Evolutionary conservation across 768 basidiomycete species (phyloP), one percentile per base, ranked within the genome.

Genomic region (Flagelloscypha sp.): DNA sequence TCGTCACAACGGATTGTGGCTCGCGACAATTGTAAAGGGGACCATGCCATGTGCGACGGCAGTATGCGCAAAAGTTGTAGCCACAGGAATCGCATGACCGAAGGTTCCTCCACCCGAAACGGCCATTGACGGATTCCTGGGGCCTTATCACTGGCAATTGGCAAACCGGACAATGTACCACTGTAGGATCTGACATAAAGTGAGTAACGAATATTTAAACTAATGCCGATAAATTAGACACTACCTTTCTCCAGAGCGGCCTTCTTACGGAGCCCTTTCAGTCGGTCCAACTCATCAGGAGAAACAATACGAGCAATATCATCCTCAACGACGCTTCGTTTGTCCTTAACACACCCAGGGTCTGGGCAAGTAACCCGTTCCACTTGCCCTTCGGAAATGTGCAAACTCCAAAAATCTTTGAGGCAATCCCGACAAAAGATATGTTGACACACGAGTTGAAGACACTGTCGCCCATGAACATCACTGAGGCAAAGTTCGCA

Each of bases 11-110:
- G 25, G 68, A 61, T 45, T 81, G 76, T 12, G 77, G 75, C 19
- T 74, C 58, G 1, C 75, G 72, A 43, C 90, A 94, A 7, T 68
- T 59, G 5, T 74, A 70, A 33, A 82, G 69, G 2, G 84, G 76
- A 2, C 90, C 90, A 52, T 94, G 90, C 89, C 90, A 94, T 32
- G 84, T 82, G 28, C 77, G 71, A 43, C 70, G 72, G 53, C 90
- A 95, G 46, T 83, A 82, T 3, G 76, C 71, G 56, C 90, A 93
- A 52, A 93, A 93, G 0, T 79, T 79, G 57, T 74, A 92, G 4
- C 61, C 62, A 52, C 90, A 94, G 21, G 57, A 54, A 4, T 70
- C 57, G 47, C 90, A 93, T 24, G 70, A 72, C 34, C 90, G 72
- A 30, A 90, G 68, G 35, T 77, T 63, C 19, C 72, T 77, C 78